Conservation (phyloP, 78 protist genomes). For the Dictyostelium firmibasis region DNA sequence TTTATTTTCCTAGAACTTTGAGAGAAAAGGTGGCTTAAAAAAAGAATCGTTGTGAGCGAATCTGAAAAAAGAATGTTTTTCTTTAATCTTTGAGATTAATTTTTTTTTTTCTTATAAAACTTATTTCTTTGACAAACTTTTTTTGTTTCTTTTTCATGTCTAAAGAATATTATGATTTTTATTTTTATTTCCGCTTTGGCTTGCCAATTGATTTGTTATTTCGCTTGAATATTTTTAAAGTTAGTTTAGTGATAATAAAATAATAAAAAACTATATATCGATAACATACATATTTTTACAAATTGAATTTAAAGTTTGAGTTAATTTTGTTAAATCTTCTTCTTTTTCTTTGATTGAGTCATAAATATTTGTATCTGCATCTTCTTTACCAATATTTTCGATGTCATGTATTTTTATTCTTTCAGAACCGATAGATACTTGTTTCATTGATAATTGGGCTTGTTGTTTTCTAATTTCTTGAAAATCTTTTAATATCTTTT, state of each 20-base stretch:
- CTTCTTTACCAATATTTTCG: constrained; percentile 60
- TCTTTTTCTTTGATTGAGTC: constrained; percentile 55
- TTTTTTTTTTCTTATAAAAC: too few relatives aligned
- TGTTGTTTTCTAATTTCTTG: constrained; percentile 72
- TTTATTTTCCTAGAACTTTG: neutral
- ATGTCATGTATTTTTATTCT: constrained; percentile 65
- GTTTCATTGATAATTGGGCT: constrained; percentile 75
- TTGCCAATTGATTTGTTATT: constrained; percentile 21
- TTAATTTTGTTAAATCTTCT: constrained; percentile 66
- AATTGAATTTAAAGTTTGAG: constrained; percentile 12
- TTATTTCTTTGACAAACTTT: neutral
- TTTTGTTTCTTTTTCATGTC: neutral
- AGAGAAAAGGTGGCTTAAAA: neutral
- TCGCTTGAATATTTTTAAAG: too few relatives aligned
- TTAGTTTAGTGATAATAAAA: too few relatives aligned
- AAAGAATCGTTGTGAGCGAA: too few relatives aligned
- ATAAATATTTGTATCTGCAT: constrained; percentile 37
- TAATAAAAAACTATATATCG: too few relatives aligned
- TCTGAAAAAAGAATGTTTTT: too few relatives aligned
- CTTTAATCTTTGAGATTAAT: neutral
- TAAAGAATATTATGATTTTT: neutral
- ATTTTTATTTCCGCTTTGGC: neutral
- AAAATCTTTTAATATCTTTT: constrained; percentile 59
- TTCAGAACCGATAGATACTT: constrained; percentile 70
- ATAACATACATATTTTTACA: constrained; percentile 68